Evolutionary conservation across 2,329 filamentous ascomycete species (phyloP).

Genomic region (Fusarium protoensiforme): DNA sequence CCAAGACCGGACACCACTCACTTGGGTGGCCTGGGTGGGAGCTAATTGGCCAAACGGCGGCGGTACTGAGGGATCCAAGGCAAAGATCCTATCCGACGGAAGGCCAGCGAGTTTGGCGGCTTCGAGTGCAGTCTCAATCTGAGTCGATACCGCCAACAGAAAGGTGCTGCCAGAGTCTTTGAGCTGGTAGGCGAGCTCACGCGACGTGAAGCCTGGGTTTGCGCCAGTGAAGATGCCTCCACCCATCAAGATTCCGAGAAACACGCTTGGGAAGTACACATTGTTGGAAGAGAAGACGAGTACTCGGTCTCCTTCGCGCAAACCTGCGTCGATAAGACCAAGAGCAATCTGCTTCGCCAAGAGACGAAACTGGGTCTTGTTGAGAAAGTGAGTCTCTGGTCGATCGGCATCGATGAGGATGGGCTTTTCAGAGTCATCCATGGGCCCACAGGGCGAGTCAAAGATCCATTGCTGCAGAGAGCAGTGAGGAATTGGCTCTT

Average conservation of each 20-base stretch:
- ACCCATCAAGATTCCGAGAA: slow-evolving; percentile 80
- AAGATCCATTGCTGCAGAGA: slow-evolving; percentile 68
- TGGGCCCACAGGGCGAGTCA: slow-evolving; percentile 54
- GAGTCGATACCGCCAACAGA: slow-evolving; percentile 69
- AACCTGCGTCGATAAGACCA: slow-evolving; percentile 71
- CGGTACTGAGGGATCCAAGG: slow-evolving; percentile 68
- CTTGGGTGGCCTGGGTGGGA: slow-evolving; percentile 43
- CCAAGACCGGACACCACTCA: slow-evolving; percentile 63
- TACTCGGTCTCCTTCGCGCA: slow-evolving; percentile 75
- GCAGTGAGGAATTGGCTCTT: slow-evolving; percentile 55
- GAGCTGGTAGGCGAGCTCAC: slow-evolving; percentile 81
- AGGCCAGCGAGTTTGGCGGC: slow-evolving; percentile 71
- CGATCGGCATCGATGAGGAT: slow-evolving; percentile 72
- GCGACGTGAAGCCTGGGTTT: slow-evolving; percentile 73
- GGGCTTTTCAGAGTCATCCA: slow-evolving; percentile 51
- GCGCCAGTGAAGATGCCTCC: slow-evolving; percentile 82
- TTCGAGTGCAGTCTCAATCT: slow-evolving; percentile 72
- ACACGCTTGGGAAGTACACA: slow-evolving; percentile 75
- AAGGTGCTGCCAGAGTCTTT: slow-evolving; percentile 75
- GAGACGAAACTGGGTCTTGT: slow-evolving; percentile 70
- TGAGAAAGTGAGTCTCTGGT: slow-evolving; percentile 75
- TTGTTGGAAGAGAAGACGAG: slow-evolving; percentile 81
- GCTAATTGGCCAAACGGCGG: neutral
- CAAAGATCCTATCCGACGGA: slow-evolving; percentile 66
- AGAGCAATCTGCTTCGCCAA: slow-evolving; percentile 78